Evolutionary conservation across 1,139 yeast species (phyloP).

Genomic region (Hansenula anomala): DNA sequence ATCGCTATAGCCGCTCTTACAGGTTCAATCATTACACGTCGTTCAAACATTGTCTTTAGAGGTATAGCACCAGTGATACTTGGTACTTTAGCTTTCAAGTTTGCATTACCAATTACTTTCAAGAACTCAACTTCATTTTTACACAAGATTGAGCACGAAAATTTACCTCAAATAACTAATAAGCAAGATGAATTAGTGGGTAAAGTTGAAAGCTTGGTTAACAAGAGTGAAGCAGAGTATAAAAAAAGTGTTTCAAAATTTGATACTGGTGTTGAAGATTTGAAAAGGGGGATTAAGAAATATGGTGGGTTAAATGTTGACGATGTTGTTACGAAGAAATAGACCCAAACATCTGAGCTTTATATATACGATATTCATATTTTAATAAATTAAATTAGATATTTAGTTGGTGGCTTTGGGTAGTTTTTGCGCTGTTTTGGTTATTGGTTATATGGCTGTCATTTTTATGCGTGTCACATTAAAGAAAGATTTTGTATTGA

Average conservation of each 20-base stretch:
- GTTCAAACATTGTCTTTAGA: constrained; percentile 56
- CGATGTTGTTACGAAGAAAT: constrained; percentile 54
- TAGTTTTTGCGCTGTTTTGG: too few species aligned
- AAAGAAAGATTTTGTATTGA: background rate
- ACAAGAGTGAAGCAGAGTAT: constrained; percentile 34
- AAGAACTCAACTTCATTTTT: constrained; percentile 55
- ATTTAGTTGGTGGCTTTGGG: background rate
- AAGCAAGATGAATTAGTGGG: constrained; percentile 58
- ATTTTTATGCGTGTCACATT: background rate
- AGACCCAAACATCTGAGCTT: constrained; percentile 1
- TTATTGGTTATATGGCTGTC: too few species aligned
- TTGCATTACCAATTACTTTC: constrained; percentile 77
- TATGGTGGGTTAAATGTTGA: constrained; percentile 67
- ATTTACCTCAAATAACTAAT: constrained; percentile 62
- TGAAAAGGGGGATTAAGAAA: constrained; percentile 48
- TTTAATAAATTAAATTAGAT: too few species aligned
- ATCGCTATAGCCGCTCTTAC: constrained; percentile 70
- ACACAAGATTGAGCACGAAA: constrained; percentile 62
- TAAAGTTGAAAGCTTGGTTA: constrained; percentile 33
- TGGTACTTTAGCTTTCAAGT: constrained; percentile 66
- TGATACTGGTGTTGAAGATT: constrained; percentile 34
- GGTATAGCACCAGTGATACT: constrained; percentile 57
- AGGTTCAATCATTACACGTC: constrained; percentile 78
- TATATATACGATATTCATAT: too few species aligned
- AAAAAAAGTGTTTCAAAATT: constrained; percentile 29